Base-by-base conservation (phyloP, 2,329 filamentous ascomycete species). In the Colletotrichum sp. region DNA sequence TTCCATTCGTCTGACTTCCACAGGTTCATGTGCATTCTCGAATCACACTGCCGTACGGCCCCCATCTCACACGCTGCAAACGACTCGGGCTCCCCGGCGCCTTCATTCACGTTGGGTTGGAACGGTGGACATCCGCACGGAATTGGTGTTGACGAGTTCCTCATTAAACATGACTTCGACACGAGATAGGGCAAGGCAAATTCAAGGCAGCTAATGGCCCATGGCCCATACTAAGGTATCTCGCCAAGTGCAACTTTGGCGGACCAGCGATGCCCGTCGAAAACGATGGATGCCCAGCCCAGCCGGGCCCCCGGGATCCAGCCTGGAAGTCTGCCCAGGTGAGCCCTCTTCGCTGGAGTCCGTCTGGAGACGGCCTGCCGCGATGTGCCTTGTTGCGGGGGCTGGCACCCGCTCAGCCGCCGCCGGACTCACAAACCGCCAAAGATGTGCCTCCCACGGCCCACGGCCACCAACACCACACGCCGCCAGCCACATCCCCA, bases 371-470 rank as follows among this genome's bases (percentile, higher is more conserved):
- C 26, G 18, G 18, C n/a, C 68, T 72, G 72, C 70, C 43, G 57
- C 64, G 57, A 75, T 65, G 43, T 75, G 74, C 74, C 70, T 61
- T 52, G 70, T 65, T 74, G 70, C 28, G 43, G 64, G 65, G 70
- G 74, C 70, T 69, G 64, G 43, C 43, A 43, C 32, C 64, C 69
- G 70, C 59, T 68, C 73, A 75, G 70, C 73, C 63, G 64, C 73
- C 73, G 26, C 48, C 28, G 63, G 57, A 32, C 66, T 61, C 21
- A 21, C 72, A 66, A 36, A 36, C 52, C 61, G 30, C 18, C 57
- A 48, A 59, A 68, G 57, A 70, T 57, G 68, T 36, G 64, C 70
- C 63, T 26, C 52, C 16, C 30, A 63, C 28, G 52, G 61, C 60
- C 68, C 60, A 67, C 61, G 66, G 68, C 48, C 26, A 24, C 34